Percentiles rank a stretch among this genome's conserved stretches.
Evolutionary conservation across 2,329 filamentous ascomycete species (phyloP).

Genomic region (Fusarium keratoplasticum): DNA sequence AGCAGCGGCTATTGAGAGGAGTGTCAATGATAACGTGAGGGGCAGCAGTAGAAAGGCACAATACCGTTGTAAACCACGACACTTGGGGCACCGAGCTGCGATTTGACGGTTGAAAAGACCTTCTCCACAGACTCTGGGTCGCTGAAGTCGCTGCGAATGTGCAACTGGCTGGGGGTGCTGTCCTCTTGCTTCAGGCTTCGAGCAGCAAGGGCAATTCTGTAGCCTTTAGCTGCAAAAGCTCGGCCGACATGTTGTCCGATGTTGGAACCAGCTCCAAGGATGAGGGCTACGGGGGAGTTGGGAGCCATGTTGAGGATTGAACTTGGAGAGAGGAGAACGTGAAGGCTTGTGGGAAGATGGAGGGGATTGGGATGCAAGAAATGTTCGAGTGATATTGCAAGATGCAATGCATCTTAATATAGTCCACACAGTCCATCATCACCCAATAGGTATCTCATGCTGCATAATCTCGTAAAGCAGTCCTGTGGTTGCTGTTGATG

Average conservation of each 20-base stretch:
- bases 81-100: slow-evolving; percentile 18
- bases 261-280: slow-evolving; percentile 40
- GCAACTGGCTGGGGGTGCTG: slow-evolving; percentile 40
- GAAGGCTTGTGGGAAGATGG: neutral
- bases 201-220: slow-evolving; percentile 37
- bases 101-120: slow-evolving; percentile 26
- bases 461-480: neutral
- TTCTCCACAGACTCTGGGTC: slow-evolving; percentile 40
- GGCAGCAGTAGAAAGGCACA: rapidly evolving
- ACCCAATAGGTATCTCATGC: neutral
- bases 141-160: slow-evolving; percentile 51
- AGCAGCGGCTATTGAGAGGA: slow-evolving; percentile 13
- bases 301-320: neutral
- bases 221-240: slow-evolving; percentile 39
- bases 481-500: neutral
- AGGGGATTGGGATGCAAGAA: neutral
- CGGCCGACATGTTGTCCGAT: slow-evolving; percentile 32
- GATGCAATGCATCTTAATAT: neutral
- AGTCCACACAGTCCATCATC: neutral
- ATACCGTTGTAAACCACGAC: slow-evolving; percentile 42
- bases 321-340: neutral
- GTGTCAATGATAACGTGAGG: neutral
- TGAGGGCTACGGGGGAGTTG: slow-evolving; percentile 30
- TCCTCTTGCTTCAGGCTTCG: slow-evolving; percentile 33
- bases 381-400: neutral